A percentile compares a stretch with the other conserved stretches of the same genome.
These are phyloP conservation scores for Theobroma cacao DNA, from an alignment of 345 rosid genomes.

Conservation along the genomic window DNA sequence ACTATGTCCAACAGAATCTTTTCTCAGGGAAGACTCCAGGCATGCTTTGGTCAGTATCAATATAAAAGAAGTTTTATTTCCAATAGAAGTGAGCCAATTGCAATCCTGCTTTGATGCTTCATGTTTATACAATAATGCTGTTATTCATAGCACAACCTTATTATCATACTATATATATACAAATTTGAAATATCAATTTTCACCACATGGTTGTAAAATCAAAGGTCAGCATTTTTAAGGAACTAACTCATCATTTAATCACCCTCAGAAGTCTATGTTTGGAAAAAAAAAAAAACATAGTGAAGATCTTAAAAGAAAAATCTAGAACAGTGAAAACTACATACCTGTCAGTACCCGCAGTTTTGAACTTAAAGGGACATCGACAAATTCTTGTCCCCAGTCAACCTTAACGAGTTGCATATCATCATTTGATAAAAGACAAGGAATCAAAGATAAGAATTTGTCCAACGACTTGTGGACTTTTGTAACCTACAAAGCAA, in stretches of 20 bases:
- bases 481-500: slow-evolving; percentile 57
- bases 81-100: not conserved
- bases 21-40: not conserved
- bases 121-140: not conserved
- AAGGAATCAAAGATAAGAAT: slow-evolving; percentile 57
- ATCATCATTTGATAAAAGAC: slow-evolving; percentile 45
- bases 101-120: not conserved
- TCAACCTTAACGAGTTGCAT: slow-evolving; percentile 41
- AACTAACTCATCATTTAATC: not conserved
- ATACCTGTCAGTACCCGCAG: slow-evolving; percentile 70
- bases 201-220: not conserved
- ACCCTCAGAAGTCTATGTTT: not conserved
- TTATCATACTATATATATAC: not conserved
- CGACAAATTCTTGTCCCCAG: slow-evolving; percentile 45
- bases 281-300: not conserved
- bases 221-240: not conserved
- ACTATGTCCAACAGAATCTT: not conserved
- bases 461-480: slow-evolving; percentile 54
- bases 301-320: not conserved
- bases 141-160: not conserved
- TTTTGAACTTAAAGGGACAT: slow-evolving; percentile 45
- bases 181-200: not conserved
- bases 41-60: not conserved
- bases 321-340: slow-evolving; percentile 6
- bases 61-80: not conserved